Evolutionary conservation across 805 yeast species (phyloP).

Genomic region (Ogataea glucozyma): DNA sequence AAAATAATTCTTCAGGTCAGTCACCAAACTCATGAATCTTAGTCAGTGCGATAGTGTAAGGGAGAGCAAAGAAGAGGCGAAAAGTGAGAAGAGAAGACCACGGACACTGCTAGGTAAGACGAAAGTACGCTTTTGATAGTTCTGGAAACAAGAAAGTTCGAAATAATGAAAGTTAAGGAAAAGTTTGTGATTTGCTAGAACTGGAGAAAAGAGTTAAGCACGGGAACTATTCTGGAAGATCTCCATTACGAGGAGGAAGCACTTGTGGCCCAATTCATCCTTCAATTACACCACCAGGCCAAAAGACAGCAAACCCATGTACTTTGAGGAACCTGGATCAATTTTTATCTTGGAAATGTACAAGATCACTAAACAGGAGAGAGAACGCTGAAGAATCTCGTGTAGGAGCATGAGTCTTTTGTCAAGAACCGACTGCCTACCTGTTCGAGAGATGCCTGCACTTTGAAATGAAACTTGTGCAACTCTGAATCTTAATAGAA

Average conservation of each 20-base stretch:
- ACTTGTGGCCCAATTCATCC: conserved; percentile 82
- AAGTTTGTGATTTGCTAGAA: conserved; percentile 88
- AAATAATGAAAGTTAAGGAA: conserved; percentile 67
- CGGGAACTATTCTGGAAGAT: conserved; percentile 80
- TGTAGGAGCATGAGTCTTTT: conserved; percentile 96
- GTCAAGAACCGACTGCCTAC: conserved; percentile 86
- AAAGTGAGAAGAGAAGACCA: too few relatives aligned
- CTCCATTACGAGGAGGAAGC: conserved; percentile 92
- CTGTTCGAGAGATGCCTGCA: conserved; percentile 78
- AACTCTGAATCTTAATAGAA: conserved; percentile 94
- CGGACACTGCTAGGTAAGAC: conserved; percentile 75
- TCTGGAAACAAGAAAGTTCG: conserved; percentile 93
- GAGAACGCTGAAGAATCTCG: conserved; percentile 91
- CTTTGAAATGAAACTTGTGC: conserved; percentile 90
- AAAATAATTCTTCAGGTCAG: too few relatives aligned
- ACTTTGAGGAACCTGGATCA: conserved; percentile 88
- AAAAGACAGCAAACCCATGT: conserved; percentile 97
- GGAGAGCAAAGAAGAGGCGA: too few relatives aligned
- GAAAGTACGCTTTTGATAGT: conserved; percentile 84
- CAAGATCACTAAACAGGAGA: conserved; percentile 92
- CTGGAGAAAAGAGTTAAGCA: conserved; percentile 88
- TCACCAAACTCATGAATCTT: too few relatives aligned
- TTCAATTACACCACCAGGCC: conserved; percentile 95
- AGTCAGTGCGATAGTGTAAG: too few relatives aligned
- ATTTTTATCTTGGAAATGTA: conserved; percentile 89